Conservation (phyloP, 2,329 filamentous ascomycete genomes). For the Trichoderma afroharzianum region DNA sequence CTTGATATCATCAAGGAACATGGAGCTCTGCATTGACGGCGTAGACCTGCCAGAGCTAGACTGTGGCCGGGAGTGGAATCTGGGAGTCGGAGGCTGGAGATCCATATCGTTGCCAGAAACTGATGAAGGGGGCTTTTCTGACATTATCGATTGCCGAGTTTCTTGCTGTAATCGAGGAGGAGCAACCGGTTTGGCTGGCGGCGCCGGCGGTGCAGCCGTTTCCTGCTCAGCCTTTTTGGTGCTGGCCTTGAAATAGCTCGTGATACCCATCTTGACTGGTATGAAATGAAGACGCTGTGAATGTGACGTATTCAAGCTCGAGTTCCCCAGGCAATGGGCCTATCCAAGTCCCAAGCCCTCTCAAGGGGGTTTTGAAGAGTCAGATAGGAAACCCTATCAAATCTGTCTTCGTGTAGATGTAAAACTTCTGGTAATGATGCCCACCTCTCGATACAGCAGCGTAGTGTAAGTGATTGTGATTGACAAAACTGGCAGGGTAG, state of each 20-base stretch:
- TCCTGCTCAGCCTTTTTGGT: conserved; percentile 18
- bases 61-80: conserved; percentile 28
- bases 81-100: conserved; percentile 46
- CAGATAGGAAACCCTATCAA: neutral
- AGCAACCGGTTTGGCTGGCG: conserved; percentile 21
- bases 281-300: neutral
- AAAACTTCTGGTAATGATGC: neutral
- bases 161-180: conserved; percentile 21
- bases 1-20: conserved; percentile 68
- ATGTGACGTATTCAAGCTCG: neutral
- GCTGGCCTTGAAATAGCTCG: conserved; percentile 58
- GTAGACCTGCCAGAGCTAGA: conserved; percentile 45
- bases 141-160: conserved; percentile 26
- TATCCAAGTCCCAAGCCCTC: conserved; percentile 14
- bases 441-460: neutral
- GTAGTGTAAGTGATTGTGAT: neutral
- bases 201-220: conserved; percentile 13
- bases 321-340: conserved; percentile 11
- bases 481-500: neutral
- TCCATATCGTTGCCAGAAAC: conserved; percentile 40
- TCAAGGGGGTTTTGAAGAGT: neutral
- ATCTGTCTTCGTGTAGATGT: neutral
- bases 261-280: conserved; percentile 52
- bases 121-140: conserved; percentile 37
- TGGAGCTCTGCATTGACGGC: conserved; percentile 44